Evolutionary conservation across 805 yeast genomes (phyloP), one percentile per base, ranked within the genome.

Genomic region (Saccharomycopsis javanensis): DNA sequence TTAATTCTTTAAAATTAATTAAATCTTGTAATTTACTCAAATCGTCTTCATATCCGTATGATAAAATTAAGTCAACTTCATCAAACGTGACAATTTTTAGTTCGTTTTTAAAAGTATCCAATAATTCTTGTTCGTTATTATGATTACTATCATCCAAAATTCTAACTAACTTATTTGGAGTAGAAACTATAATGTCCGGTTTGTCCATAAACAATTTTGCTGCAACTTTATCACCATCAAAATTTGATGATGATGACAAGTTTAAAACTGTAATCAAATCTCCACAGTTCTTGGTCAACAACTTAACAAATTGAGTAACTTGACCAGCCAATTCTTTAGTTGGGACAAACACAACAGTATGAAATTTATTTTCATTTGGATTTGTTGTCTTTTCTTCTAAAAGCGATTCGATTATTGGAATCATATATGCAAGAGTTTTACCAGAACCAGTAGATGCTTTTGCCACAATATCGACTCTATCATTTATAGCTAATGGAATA

Each of bases 361-460:
- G 57, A 11, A 46, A 20, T 15, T 18, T 33, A 5, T 72, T 69
- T n/a, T 66, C 65, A 38, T 61, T 62, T 15, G 68, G 68, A 11
- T 53, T 60, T 23, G 60, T 52, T 28, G 60, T 48, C 59, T 64
- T 72, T 50, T 72, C 73, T 23, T 75, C 72, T 59, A 92, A 73
- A 45, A 94, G 79, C 45, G 82, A 78, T 69, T 94, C 96, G 45
- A 94, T 69, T 16, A 94, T 84, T 5, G 99, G 99, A 56, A 94
- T 86, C 85, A 94, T 84, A 69, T 89, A 94, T 0, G 99, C 99
- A 2, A 97, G 99, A 25, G 99, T 94, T 70, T 94, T 94, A 79
- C 99, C 99, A 20, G 98, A 92, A 75, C 99, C 99, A 4, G 99
- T 94, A 25, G 88, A 96, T 35, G 99, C 99, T 76, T 98, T 98